Conservation (phyloP, 768 basidiomycete genomes). For the Amanita subjunquillea region DNA sequence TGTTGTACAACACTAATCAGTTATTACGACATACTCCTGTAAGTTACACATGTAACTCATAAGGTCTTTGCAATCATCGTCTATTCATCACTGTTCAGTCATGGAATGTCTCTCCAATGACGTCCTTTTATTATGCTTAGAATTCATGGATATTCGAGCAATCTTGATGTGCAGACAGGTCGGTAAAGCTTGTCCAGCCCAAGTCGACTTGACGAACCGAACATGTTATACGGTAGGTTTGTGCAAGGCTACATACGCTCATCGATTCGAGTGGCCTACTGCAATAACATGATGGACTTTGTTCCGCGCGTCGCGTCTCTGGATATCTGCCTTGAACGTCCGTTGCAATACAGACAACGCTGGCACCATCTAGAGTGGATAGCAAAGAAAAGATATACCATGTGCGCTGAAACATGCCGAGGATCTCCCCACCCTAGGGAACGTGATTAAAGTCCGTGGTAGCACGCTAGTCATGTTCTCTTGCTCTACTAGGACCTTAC, state of each 20-base stretch:
- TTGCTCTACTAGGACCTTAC: background rate
- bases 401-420: background rate
- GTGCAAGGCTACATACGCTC: background rate
- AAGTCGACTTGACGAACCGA: background rate
- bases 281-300: constrained; percentile 8
- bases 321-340: background rate
- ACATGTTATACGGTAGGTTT: background rate
- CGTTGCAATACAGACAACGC: background rate
- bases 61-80: background rate
- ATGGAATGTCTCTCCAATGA: constrained; percentile 2
- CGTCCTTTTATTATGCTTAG: background rate
- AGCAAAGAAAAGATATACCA: background rate
- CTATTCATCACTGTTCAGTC: background rate
- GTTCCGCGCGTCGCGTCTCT: background rate
- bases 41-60: background rate
- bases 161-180: background rate
- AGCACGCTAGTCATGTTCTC: background rate
- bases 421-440: background rate
- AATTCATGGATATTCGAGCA: background rate
- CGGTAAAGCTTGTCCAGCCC: background rate
- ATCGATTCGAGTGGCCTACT: constrained; percentile 3
- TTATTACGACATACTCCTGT: background rate
- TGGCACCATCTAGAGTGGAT: background rate
- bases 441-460: background rate
- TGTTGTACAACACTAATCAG: background rate